A percentile compares a stretch with the other conserved stretches of the same genome.
These are phyloP conservation scores for Annona squamosa DNA, from an alignment of 164 flowering plant genomes.

Conservation along the genomic window DNA sequence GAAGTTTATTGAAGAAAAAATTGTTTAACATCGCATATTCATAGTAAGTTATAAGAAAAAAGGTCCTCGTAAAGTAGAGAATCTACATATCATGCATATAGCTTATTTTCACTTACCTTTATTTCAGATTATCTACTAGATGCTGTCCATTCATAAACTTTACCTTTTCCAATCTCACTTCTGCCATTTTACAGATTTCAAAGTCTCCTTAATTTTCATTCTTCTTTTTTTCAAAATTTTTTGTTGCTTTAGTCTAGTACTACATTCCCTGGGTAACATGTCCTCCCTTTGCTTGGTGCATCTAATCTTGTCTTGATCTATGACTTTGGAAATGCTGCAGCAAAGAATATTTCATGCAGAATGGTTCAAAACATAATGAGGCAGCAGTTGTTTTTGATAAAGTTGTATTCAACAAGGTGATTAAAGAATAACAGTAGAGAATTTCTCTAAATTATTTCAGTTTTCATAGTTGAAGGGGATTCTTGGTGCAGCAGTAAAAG, in stretches of 20 bases:
- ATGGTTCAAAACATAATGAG: conserved; percentile 52
- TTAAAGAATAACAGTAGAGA: neutral
- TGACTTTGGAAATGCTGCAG: conserved; percentile 38
- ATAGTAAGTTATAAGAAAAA: conserved; percentile 47
- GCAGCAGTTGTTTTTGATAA: conserved; percentile 80
- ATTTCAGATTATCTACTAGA: neutral
- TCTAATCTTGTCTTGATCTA: conserved; percentile 5
- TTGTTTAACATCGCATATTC: conserved; percentile 67
- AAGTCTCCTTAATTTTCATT: too few relatives aligned
- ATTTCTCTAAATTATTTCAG: neutral
- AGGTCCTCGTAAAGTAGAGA: neutral
- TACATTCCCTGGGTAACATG: neutral
- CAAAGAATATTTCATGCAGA: conserved; percentile 55
- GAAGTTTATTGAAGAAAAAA: conserved; percentile 50
- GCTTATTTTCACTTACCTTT: neutral
- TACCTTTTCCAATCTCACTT: neutral
- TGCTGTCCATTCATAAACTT: neutral
- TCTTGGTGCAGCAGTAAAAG: too few relatives aligned
- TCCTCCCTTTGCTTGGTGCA: neutral
- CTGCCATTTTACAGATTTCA: neutral
- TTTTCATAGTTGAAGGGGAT: too few relatives aligned
- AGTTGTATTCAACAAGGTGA: conserved; percentile 77
- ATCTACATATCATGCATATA: neutral
- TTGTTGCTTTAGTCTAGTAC: neutral
- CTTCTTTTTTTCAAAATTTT: neutral